Base-by-base conservation (phyloP, 2,329 filamentous ascomycete genomes). In the Fusarium musae region DNA sequence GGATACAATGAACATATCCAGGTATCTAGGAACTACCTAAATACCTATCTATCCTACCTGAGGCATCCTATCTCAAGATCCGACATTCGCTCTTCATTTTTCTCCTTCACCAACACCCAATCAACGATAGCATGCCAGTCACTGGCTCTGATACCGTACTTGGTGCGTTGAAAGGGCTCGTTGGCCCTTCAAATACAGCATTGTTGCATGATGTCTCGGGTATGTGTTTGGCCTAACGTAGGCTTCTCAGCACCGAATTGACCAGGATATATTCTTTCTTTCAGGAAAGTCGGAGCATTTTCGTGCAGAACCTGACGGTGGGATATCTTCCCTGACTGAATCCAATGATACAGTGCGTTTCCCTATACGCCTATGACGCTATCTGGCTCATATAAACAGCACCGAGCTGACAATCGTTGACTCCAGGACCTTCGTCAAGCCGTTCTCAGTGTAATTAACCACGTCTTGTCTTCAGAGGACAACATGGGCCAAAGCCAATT, bases 181-280 rank as follows among this genome's bases (percentile, higher is more conserved):
- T 77, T 19, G 32, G 75, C 11, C 37, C 40, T 34, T 54, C 36
- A 17, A 77, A 77, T 39, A 36, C 52, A 23, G 21, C 50, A 19
- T 53, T 40, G 21, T 53, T 77, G 28, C 36, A 59, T 47, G 59
- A 65, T 34, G 42, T 74, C 34, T 56, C 59, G n/a, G 67, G 71
- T 74, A 72, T 44, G 62, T 19, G 9, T 26, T 21, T 28, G 16
- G 39, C 46, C 34, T 15, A 26, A 37, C 16, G 28, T 26, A 13
- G 30, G 23, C 16, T 46, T 23, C 39, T 52, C 47, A 15, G 23
- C 13, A 9, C 30, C 36, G 47, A 43, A 23, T 34, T 60, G 32
- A 66, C 46, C 34, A 39, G 36, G n/a, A 9, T n/a, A 21, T 15
- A 28, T 21, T 6, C 15, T 17, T 21, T 4, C 17, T 26, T 26